These are phyloP conservation scores for Aphanocladium album DNA, from an alignment of 2,329 filamentous ascomycete genomes.

Conservation along the genomic window DNA sequence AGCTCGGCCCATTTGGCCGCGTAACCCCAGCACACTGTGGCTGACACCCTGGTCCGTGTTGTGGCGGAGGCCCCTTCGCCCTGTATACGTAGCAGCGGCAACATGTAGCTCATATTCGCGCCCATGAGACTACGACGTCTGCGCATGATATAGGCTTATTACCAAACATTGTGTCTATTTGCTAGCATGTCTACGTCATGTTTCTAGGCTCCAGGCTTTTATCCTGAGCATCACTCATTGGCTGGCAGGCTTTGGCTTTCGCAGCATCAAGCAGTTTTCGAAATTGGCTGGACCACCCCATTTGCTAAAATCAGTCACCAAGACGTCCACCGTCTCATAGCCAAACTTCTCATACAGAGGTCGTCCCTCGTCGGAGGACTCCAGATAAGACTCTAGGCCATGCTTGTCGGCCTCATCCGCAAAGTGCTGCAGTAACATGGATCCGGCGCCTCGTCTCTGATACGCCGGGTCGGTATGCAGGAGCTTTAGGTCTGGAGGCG, in stretches of 20 bases:
- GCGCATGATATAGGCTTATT: not conserved
- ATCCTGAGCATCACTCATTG: not conserved
- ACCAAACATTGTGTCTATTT: not conserved
- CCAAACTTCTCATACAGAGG: slow-evolving; percentile 32
- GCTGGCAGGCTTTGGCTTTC: not conserved
- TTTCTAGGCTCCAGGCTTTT: not conserved
- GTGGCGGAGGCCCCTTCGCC: not conserved
- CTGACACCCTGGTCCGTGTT: not conserved
- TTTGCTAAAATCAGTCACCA: slow-evolving; percentile 23
- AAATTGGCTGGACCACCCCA: slow-evolving; percentile 24
- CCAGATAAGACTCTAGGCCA: slow-evolving; percentile 31
- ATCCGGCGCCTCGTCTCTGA: slow-evolving; percentile 31
- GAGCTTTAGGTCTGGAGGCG: slow-evolving; percentile 29
- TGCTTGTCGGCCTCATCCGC: slow-evolving; percentile 32
- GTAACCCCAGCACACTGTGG: not conserved
- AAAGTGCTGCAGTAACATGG: slow-evolving; percentile 30
- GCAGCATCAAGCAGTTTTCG: slow-evolving; percentile 8
- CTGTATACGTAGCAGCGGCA: not conserved
- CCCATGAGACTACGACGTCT: not conserved
- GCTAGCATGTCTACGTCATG: not conserved
- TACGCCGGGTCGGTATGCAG: slow-evolving; percentile 34
- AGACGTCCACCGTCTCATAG: slow-evolving; percentile 26
- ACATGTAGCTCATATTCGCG: not conserved
- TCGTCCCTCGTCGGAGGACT: slow-evolving; percentile 29
- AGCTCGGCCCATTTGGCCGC: not conserved